Evolutionary conservation across 495 filamentous ascomycete species (phyloP), one percentile per base, ranked within the genome.

Genomic region (Penicillium manginii): DNA sequence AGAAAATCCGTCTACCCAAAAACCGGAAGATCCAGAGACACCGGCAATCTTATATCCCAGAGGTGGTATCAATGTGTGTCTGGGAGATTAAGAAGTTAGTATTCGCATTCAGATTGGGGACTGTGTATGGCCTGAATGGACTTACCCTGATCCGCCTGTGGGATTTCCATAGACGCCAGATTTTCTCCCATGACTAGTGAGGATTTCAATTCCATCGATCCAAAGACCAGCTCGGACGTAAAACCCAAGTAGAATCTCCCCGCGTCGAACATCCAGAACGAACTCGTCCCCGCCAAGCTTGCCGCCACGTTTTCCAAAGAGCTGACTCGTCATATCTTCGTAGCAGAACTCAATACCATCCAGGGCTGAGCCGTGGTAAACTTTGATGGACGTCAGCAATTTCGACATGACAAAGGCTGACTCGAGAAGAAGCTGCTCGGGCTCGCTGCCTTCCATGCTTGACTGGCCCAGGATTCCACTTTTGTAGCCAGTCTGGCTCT

Each of bases 321-420:
- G 75, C 71, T 98, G 93, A 55, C 82, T 89, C 2, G 89, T 89
- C 23, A 80, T 80, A 71, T 98, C 93, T 59, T 97, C 94, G 66
- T 97, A 98, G 58, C 88, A 82, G 68, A 98, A 97, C 67, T 97
- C 94, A 11, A 98, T 62, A 0, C 94, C 94, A 69, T 96, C 91
- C 49, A 98, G 59, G 7, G 90, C 88, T 56, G 77, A 74, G 0
- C 90, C 92, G 63, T 93, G 88, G 61, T 92, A 96, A 7, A 97
- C 76, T 40, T 85, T 83, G 49, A 97, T 83, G 8, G 83, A 83
- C 0, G 83, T 87, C 58, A 97, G 76, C 32, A 97, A 81, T 60
- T 92, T 88, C 12, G 84, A 89, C 43, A 87, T 85, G 18, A 83
- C 78, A 37, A 87, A 75, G 12, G 86, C 81, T 62, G 86, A 89